A percentile compares a stretch with the other conserved stretches of the same genome.
These are phyloP conservation scores for Lentinula sp. DNA, from an alignment of 768 basidiomycete genomes.

Conservation along the genomic window DNA sequence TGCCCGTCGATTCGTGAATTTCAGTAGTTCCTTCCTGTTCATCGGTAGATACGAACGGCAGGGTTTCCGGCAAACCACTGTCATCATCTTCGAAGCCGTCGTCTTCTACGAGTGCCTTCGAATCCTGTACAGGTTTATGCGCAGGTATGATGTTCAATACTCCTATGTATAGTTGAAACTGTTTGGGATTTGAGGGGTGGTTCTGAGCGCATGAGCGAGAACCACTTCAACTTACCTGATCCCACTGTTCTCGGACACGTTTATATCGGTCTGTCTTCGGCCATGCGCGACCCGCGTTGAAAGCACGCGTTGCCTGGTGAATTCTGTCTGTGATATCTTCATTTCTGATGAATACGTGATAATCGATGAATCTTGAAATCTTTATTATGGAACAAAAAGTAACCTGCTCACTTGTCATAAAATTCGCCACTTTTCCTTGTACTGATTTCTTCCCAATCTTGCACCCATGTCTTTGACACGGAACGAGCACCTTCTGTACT, in stretches of 20 bases:
- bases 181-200: background rate
- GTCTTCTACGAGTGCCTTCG: conserved; percentile 15
- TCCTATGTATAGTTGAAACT: conserved; percentile 63
- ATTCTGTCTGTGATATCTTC: conserved; percentile 14
- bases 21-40: too few species aligned
- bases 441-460: background rate
- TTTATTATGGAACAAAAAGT: background rate
- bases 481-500: background rate
- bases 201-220: background rate
- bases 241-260: conserved; percentile 49
- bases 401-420: background rate
- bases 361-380: background rate
- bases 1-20: too few species aligned
- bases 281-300: conserved; percentile 19
- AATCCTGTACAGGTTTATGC: conserved; percentile 24
- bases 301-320: conserved; percentile 11
- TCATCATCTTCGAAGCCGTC: conserved; percentile 27
- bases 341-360: background rate
- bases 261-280: conserved; percentile 17
- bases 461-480: conserved; percentile 23
- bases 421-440: background rate
- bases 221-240: conserved; percentile 38
- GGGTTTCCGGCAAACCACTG: background rate
- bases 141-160: conserved; percentile 43
- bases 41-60: too few species aligned